These are phyloP conservation scores for Mortierella sp. DNA, from an alignment of 371 early-diverging fungal species.

Conservation along the genomic window DNA sequence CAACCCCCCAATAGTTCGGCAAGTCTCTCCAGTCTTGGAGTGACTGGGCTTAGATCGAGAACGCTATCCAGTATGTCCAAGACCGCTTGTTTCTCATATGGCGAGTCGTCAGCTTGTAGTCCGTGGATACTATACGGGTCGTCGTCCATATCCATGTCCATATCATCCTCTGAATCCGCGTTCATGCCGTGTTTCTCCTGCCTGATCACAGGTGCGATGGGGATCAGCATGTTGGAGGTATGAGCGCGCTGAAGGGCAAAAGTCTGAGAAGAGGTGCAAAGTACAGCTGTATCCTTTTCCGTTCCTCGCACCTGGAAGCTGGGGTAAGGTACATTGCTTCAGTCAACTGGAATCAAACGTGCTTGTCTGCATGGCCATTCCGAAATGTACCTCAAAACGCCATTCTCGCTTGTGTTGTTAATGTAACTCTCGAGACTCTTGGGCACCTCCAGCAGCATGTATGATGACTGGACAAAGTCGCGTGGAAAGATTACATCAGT, in stretches of 20 bases:
- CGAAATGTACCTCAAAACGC: constrained; percentile 15
- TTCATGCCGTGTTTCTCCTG: neutral
- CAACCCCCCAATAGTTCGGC: constrained; percentile 21
- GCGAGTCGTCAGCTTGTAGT: neutral
- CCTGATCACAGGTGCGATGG: constrained; percentile 31
- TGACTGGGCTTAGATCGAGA: constrained; percentile 27
- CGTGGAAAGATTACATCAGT: constrained; percentile 41
- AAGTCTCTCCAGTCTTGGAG: constrained; percentile 46
- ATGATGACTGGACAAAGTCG: constrained; percentile 42
- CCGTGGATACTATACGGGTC: constrained; percentile 8
- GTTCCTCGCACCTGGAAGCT: constrained; percentile 50
- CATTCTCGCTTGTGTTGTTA: neutral
- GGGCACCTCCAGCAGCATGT: constrained; percentile 37
- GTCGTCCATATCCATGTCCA: neutral
- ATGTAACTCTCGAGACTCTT: constrained; percentile 22
- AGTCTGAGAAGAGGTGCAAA: constrained; percentile 41
- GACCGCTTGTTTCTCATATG: constrained; percentile 19
- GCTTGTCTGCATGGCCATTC: no score
- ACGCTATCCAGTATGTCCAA: constrained; percentile 48
- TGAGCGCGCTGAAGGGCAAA: constrained; percentile 49
- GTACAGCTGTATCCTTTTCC: constrained; percentile 48
- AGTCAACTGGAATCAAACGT: no score
- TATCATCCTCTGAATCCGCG: constrained; percentile 9
- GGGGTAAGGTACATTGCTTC: neutral
- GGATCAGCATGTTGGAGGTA: constrained; percentile 50